phyloP scores from a whole-genome alignment of 2,329 filamentous ascomycete species.

The Pseudogymnoascus sp. region DNA sequence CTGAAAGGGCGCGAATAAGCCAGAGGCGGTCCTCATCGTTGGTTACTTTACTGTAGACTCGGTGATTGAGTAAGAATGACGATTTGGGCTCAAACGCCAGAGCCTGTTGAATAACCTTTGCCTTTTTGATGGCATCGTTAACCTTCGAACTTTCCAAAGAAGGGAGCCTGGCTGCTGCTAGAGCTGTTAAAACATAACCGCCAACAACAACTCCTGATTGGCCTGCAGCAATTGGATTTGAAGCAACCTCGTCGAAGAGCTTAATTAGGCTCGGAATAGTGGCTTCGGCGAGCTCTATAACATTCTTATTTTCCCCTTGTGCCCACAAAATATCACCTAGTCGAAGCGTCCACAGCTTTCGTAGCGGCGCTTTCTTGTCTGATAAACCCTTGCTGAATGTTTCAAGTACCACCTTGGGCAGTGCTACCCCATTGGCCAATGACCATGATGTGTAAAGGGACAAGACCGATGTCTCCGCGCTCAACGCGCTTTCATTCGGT shows the following conservation, averaged over 20 bases:
- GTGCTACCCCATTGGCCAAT: slow-evolving; percentile 50
- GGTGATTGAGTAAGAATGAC: slow-evolving; percentile 77
- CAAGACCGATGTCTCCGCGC: slow-evolving; percentile 66
- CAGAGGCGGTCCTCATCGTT: slow-evolving; percentile 70
- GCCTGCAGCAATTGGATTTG: slow-evolving; percentile 69
- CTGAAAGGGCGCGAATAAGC: slow-evolving; percentile 62
- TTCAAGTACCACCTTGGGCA: slow-evolving; percentile 62
- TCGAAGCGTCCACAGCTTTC: slow-evolving; percentile 72
- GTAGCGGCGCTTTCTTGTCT: slow-evolving; percentile 74
- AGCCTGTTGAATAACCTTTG: slow-evolving; percentile 55
- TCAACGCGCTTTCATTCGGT: slow-evolving; percentile 75
- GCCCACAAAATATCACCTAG: slow-evolving; percentile 63
- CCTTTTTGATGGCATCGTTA: slow-evolving; percentile 51
- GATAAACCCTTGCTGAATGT: slow-evolving; percentile 70
- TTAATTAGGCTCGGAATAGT: slow-evolving; percentile 52
- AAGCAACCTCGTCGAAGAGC: slow-evolving; percentile 67
- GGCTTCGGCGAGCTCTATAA: slow-evolving; percentile 45
- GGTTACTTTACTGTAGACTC: slow-evolving; percentile 74
- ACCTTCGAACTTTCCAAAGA: slow-evolving; percentile 49
- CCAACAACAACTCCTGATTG: slow-evolving; percentile 78
- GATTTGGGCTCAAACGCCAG: slow-evolving; percentile 69
- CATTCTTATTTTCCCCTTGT: slow-evolving; percentile 41
- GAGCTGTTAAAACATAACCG: slow-evolving; percentile 64
- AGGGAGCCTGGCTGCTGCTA: slow-evolving; percentile 48
- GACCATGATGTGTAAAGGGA: slow-evolving; percentile 56